These are phyloP conservation scores for Fonsecaea monophora DNA, from an alignment of 2,329 filamentous ascomycete species.

Conservation along the genomic window DNA sequence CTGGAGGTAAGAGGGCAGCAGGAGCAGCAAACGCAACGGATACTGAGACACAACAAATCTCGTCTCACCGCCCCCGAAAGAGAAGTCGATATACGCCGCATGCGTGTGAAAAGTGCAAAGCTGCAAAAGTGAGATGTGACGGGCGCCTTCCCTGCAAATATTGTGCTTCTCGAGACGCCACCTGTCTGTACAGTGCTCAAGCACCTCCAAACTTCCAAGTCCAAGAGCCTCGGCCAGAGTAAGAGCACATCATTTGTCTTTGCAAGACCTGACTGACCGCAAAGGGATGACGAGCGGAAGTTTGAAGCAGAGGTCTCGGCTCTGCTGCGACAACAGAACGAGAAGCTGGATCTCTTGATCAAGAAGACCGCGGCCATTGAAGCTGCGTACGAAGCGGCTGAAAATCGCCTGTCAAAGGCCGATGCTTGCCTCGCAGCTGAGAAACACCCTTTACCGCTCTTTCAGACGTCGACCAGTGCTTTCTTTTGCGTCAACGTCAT, in stretches of 20 bases:
- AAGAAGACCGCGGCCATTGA: conserved; percentile 18
- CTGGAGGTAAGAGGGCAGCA: not conserved
- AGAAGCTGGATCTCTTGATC: conserved; percentile 23
- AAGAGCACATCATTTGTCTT: not conserved
- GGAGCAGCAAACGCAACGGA: not conserved
- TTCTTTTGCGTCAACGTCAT: conserved; percentile 27
- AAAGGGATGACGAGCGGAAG: conserved; percentile 8
- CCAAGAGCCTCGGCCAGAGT: conserved; percentile 11
- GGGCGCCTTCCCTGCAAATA: conserved; percentile 22
- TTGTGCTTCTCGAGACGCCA: conserved; percentile 22
- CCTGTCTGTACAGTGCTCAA: conserved; percentile 14
- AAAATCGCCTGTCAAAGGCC: not conserved
- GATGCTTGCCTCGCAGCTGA: not conserved
- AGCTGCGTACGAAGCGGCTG: conserved; percentile 6
- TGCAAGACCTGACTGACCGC: conserved; percentile 11
- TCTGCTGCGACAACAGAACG: conserved; percentile 19
- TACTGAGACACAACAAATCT: not conserved
- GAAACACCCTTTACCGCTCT: conserved; percentile 20
- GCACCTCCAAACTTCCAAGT: conserved; percentile 22
- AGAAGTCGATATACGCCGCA: conserved; percentile 27
- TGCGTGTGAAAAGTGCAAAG: conserved; percentile 23
- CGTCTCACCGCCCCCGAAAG: conserved; percentile 13
- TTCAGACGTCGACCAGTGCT: conserved; percentile 23
- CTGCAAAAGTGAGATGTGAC: conserved; percentile 23
- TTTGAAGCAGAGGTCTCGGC: conserved; percentile 9